Evolutionary conservation across 345 rosid genomes (phyloP).

Genomic region (Gossypium longicalyx): DNA sequence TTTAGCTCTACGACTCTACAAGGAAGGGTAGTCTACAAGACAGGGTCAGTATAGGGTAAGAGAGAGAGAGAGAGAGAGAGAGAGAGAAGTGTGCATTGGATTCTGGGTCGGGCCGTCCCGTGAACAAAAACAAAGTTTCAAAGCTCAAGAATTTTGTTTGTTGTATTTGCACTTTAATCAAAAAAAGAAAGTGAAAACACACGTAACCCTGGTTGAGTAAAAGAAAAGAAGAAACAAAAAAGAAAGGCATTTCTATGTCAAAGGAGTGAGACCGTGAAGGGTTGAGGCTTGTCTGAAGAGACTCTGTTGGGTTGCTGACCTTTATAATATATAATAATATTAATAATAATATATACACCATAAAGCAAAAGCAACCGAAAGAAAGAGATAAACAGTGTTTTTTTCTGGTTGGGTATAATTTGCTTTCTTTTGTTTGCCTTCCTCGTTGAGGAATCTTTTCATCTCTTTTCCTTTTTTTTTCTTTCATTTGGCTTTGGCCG

Average conservation of each 20-base stretch:
- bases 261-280: constrained; percentile 18
- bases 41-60: constrained; percentile 11
- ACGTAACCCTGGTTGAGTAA: constrained; percentile 32
- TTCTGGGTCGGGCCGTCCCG: constrained; percentile 21
- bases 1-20: not conserved
- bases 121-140: constrained; percentile 3
- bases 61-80: not conserved
- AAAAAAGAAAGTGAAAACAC: constrained; percentile 36
- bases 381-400: constrained; percentile 1
- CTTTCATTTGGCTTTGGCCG: not conserved
- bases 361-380: not conserved
- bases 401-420: not conserved
- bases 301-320: constrained; percentile 36
- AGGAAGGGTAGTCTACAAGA: constrained; percentile 3
- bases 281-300: constrained; percentile 4
- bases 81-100: constrained; percentile 26
- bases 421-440: constrained; percentile 21
- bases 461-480: not conserved
- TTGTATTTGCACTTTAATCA: constrained; percentile 28
- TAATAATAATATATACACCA: constrained; percentile 11
- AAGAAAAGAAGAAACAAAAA: constrained; percentile 11
- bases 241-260: constrained; percentile 26
- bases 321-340: constrained; percentile 35
- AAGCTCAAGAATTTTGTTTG: constrained; percentile 11
- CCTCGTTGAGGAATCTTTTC: constrained; percentile 19